Evolutionary conservation across 805 yeast species (phyloP), one percentile per base, ranked within the genome.

Genomic region (Cyberlindnera mississippiensis): DNA sequence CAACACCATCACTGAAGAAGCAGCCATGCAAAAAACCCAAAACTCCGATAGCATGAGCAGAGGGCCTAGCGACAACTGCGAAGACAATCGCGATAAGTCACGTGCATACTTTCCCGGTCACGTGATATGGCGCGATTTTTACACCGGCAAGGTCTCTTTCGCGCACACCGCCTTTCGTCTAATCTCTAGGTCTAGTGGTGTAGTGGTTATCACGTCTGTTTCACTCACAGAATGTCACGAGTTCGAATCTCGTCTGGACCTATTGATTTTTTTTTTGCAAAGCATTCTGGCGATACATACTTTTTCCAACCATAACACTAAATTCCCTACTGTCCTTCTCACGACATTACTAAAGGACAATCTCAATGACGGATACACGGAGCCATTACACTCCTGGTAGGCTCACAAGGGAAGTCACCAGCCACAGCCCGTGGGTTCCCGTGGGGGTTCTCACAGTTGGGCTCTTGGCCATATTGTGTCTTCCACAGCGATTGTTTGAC

Each of bases 191-290:
- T 57, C 54, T 53, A 56, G 62, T 58, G 57, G 62, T 58, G 62
- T 58, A 58, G 60, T 57, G 62, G 62, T 58, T 58, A 58, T 58
- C 62, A 58, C 62, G 62, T 58, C 62, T 58, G 60, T 52, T 58
- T 58, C 61, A 58, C 62, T 48, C 62, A 52, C 60, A 58, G 62
- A 57, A 58, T 56, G 62, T 57, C 60, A 50, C 62, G 62, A 57
- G 62, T 57, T 58, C 62, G 58, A 58, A 51, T 58, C 62, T 57
- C 61, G 62, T 50, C 62, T 56, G 57, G 54, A 57, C 57, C 62
- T 51, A 32, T 33, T n/a, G 14, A 14, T 15, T 24, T 44, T 33
- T 40, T 40, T 32, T 30, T 36, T n/a, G n/a, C n/a, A n/a, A n/a
- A n/a, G n/a, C n/a, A n/a, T n/a, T n/a, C n/a, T n/a, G n/a, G n/a